Evolutionary conservation across 192 early-diverging fungal species (phyloP).

Genomic region (Dissophora globulifera): DNA sequence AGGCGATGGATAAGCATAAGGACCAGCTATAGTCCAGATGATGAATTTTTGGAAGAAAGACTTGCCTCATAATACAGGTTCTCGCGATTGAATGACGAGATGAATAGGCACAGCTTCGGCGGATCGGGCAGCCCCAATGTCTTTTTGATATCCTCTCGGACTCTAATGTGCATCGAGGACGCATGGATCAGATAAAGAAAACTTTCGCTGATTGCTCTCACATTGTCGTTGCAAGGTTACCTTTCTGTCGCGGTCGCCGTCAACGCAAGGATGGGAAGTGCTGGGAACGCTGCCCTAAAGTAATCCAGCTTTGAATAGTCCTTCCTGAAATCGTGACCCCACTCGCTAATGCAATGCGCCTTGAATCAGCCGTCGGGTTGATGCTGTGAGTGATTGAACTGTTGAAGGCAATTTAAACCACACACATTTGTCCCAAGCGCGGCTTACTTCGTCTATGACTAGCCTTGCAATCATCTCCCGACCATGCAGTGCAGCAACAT

Average conservation of each 20-base stretch:
- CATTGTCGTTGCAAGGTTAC: too few species aligned
- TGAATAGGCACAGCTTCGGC: conserved; percentile 14
- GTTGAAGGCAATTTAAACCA: too few species aligned
- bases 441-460: conserved; percentile 81
- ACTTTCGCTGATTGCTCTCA: too few species aligned
- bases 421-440: background rate
- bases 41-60: too few species aligned
- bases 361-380: too few species aligned
- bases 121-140: conserved; percentile 25
- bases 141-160: conserved; percentile 25
- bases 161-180: too few species aligned
- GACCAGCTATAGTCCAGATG: too few species aligned
- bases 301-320: conserved; percentile 65
- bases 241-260: conserved; percentile 94
- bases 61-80: conserved; percentile 48
- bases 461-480: conserved; percentile 78
- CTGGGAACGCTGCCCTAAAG: conserved; percentile 71
- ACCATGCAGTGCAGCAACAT: conserved; percentile 64
- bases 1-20: too few species aligned
- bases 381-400: too few species aligned
- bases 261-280: conserved; percentile 89
- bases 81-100: conserved; percentile 34
- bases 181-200: too few species aligned
- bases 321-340: conserved; percentile 96
- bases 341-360: conserved; percentile 94